Conservation (phyloP, 768 basidiomycete genomes). For the Royoungia palumana region DNA sequence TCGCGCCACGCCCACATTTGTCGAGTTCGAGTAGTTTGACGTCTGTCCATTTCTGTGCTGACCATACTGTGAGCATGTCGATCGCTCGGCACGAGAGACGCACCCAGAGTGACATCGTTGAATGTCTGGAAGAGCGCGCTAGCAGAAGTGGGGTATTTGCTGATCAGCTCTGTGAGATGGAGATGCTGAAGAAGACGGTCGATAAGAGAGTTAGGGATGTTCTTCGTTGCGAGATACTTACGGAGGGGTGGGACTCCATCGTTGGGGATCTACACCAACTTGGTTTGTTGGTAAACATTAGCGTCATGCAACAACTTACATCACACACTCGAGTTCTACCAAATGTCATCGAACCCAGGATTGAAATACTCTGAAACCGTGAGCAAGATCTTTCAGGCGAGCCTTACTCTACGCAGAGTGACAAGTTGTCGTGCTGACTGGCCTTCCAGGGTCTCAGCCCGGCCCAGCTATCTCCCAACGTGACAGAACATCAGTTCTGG, state of each 20-base stretch:
- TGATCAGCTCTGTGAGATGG: slow-evolving; percentile 43
- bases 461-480: slow-evolving; percentile 42
- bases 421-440: slow-evolving; percentile 1
- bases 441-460: slow-evolving; percentile 40
- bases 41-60: slow-evolving; percentile 73
- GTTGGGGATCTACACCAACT: neutral
- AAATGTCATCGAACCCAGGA: slow-evolving; percentile 25
- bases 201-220: neutral
- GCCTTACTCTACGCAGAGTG: neutral
- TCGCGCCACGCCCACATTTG: slow-evolving; percentile 50
- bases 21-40: slow-evolving; percentile 61
- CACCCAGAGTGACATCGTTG: slow-evolving; percentile 69
- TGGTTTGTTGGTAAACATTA: too few relatives aligned
- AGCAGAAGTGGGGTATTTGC: slow-evolving; percentile 61
- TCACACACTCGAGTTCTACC: slow-evolving; percentile 2
- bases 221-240: slow-evolving; percentile 5
- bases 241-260: slow-evolving; percentile 26
- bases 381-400: slow-evolving; percentile 47
- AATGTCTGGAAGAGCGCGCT: slow-evolving; percentile 69
- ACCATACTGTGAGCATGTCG: neutral
- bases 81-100: slow-evolving; percentile 2
- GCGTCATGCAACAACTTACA: neutral
- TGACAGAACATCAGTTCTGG: slow-evolving; percentile 49
- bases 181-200: slow-evolving; percentile 36
- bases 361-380: slow-evolving; percentile 50